Conservation (phyloP, 331 rosid species). For the Cydonia oblonga region DNA sequence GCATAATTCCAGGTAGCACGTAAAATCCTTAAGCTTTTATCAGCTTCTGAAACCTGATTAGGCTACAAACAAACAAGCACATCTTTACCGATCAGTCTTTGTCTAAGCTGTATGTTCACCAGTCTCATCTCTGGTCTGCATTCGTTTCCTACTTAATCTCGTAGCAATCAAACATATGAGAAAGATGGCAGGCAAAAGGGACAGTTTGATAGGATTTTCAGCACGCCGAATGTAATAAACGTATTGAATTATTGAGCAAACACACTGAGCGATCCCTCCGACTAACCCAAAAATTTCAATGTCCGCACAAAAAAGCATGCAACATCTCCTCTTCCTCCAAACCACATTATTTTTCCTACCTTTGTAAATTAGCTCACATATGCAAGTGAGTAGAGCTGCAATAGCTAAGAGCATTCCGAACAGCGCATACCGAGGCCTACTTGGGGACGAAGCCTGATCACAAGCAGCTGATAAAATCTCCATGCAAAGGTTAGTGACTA, state of each 20-base stretch:
- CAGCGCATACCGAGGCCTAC: neutral
- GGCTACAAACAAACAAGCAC: neutral
- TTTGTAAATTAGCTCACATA: neutral
- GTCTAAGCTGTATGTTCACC: no score
- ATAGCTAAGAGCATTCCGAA: neutral
- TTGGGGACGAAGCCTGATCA: neutral
- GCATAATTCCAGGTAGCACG: no score
- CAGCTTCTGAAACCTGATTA: no score
- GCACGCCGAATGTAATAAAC: neutral
- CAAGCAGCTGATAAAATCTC: neutral
- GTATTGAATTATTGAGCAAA: neutral
- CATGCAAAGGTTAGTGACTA: neutral
- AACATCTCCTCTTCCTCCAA: neutral
- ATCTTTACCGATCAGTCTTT: no score
- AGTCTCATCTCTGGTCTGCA: neutral
- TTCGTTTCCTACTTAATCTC: neutral
- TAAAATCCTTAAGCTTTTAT: no score
- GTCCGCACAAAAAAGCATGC: neutral
- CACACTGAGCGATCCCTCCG: neutral
- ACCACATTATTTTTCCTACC: neutral
- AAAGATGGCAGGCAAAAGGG: neutral
- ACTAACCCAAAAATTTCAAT: neutral
- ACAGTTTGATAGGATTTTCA: neutral
- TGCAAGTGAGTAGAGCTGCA: neutral
- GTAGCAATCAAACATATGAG: neutral